These are phyloP conservation scores for Colletotrichum ledebouriae DNA, from an alignment of 2,329 filamentous ascomycete species.

Conservation along the genomic window DNA sequence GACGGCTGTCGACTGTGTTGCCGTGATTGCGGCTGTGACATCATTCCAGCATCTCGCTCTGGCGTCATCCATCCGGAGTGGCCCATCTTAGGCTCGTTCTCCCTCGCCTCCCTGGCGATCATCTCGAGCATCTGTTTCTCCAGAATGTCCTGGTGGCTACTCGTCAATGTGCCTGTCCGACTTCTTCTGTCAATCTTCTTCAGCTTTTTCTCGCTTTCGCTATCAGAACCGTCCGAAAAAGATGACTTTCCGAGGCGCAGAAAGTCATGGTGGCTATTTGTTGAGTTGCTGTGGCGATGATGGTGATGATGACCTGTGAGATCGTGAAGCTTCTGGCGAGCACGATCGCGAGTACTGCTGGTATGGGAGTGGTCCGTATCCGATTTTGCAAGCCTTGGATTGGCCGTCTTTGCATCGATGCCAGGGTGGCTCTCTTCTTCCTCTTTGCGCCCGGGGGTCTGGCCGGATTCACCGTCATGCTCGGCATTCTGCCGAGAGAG, in stretches of 20 bases:
- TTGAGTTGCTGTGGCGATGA: slow-evolving; percentile 61
- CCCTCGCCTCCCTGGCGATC: slow-evolving; percentile 66
- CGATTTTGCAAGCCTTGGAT: slow-evolving; percentile 44
- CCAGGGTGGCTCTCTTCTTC: slow-evolving; percentile 14
- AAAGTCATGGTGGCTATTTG: slow-evolving; percentile 66
- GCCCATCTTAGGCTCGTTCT: slow-evolving; percentile 51
- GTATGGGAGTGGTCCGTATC: slow-evolving; percentile 62
- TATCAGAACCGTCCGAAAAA: slow-evolving; percentile 72
- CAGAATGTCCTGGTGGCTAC: slow-evolving; percentile 65
- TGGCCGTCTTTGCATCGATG: slow-evolving; percentile 44
- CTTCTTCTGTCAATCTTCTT: slow-evolving; percentile 52
- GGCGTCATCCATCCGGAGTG: slow-evolving; percentile 34
- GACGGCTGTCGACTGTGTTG: slow-evolving; percentile 55
- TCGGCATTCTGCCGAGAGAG: slow-evolving; percentile 47
- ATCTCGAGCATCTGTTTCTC: slow-evolving; percentile 74
- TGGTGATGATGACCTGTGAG: slow-evolving; percentile 61
- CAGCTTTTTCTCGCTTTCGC: slow-evolving; percentile 58
- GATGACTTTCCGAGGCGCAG: slow-evolving; percentile 66
- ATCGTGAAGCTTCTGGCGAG: slow-evolving; percentile 71
- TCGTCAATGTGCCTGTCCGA: slow-evolving; percentile 63
- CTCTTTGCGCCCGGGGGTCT: slow-evolving; percentile 17
- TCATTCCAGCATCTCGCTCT: slow-evolving; percentile 37
- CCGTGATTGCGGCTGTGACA: slow-evolving; percentile 49
- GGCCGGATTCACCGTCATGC: slow-evolving; percentile 33
- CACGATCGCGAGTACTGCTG: slow-evolving; percentile 69